Percentiles rank a stretch among this genome's conserved stretches.
These are phyloP conservation scores for Anacardium occidentale DNA, from an alignment of 345 rosid species.

Conservation along the genomic window DNA sequence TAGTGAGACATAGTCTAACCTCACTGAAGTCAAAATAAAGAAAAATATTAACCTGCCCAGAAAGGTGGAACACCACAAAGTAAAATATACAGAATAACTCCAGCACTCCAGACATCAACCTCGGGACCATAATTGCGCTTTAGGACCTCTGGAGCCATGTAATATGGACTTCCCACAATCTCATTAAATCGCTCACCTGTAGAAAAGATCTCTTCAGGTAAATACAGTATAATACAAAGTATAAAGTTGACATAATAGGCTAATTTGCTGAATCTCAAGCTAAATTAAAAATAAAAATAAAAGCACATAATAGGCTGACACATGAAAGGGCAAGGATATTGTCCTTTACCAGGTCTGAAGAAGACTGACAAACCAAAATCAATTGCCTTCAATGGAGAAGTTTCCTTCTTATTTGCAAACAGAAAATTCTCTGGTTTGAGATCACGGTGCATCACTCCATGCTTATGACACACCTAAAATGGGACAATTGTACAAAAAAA, in stretches of 20 bases:
- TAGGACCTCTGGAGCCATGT: slow-evolving; percentile 94
- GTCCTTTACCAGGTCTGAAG: slow-evolving; percentile 71
- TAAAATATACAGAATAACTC: slow-evolving; percentile 80
- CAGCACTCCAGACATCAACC: slow-evolving; percentile 91
- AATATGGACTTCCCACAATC: slow-evolving; percentile 93
- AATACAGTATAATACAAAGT: not conserved
- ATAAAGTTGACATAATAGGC: not conserved
- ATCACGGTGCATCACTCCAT: slow-evolving; percentile 85
- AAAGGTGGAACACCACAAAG: slow-evolving; percentile 91
- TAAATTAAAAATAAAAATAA: not conserved
- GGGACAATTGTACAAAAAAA: slow-evolving; percentile 13
- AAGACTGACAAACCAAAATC: slow-evolving; percentile 83
- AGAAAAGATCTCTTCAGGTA: slow-evolving; percentile 15
- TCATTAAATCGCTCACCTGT: slow-evolving; percentile 75
- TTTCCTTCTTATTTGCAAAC: slow-evolving; percentile 81
- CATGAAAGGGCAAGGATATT: not conserved
- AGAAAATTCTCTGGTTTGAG: slow-evolving; percentile 90
- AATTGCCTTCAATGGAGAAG: slow-evolving; percentile 65
- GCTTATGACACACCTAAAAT: slow-evolving; percentile 67
- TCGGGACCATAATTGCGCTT: slow-evolving; percentile 81
- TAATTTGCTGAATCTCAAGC: not conserved
- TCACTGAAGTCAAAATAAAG: slow-evolving; percentile 10
- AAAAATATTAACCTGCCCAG: slow-evolving; percentile 66
- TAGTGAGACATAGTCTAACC: not conserved
- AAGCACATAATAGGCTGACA: not conserved